phyloP scores from a whole-genome alignment of 2,329 filamentous ascomycete species.

The Didymella lethalis region DNA sequence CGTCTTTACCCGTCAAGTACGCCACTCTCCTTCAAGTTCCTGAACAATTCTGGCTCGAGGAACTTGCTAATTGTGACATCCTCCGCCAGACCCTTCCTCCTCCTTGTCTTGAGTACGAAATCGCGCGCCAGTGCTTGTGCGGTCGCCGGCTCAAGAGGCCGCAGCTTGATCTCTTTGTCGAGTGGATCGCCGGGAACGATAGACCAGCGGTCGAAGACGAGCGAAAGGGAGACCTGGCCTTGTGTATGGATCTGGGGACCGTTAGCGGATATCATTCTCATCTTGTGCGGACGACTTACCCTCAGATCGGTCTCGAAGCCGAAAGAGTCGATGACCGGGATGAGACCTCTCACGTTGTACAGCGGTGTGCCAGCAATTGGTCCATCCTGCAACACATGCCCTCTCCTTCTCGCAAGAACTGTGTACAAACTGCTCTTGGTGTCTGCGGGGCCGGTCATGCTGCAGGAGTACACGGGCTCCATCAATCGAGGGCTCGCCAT shows the following conservation, averaged over 20 bases:
- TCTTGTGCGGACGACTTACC: conserved; percentile 31
- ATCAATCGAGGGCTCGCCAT: conserved; percentile 96
- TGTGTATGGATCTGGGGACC: conserved; percentile 81
- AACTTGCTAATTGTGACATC: conserved; percentile 97
- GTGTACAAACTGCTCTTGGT: conserved; percentile 91
- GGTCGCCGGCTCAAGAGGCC: conserved; percentile 85
- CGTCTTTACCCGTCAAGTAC: conserved; percentile 69
- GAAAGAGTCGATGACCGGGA: conserved; percentile 96
- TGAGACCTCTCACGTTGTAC: conserved; percentile 87
- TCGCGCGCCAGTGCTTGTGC: conserved; percentile 91
- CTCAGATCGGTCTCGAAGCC: conserved; percentile 97
- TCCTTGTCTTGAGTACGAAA: conserved; percentile 94
- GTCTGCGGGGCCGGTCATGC: conserved; percentile 91
- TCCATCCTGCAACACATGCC: conserved; percentile 92
- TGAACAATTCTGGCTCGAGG: conserved; percentile 91
- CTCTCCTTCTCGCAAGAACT: conserved; percentile 83
- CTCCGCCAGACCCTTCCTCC: conserved; percentile 92
- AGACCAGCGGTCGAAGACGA: conserved; percentile 96
- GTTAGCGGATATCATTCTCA: not conserved
- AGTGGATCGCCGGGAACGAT: conserved; percentile 96
- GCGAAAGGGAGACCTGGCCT: conserved; percentile 85
- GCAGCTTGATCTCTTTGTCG: conserved; percentile 81
- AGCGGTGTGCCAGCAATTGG: conserved; percentile 93
- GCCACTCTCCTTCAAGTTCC: conserved; percentile 85
- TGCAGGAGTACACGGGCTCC: conserved; percentile 93